Base-by-base conservation (phyloP, 306 rosid species). In the Arachis stenosperma region DNA sequence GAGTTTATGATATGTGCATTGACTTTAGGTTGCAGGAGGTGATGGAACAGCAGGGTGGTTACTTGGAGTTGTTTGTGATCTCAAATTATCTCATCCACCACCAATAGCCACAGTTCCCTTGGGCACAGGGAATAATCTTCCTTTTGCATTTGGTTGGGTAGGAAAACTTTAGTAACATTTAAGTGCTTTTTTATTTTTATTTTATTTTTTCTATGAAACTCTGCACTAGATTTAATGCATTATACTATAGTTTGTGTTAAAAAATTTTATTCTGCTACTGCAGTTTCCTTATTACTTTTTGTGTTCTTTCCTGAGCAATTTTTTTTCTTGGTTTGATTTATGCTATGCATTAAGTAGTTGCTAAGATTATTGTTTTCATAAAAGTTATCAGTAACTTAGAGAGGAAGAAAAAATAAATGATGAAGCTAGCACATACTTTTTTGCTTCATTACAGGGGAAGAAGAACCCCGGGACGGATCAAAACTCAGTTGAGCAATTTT, bases 21-120 rank as follows among this genome's bases (percentile, higher is more conserved):
- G 69, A 44, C 52, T 76, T 72, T 71, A 94, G 99, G 99, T 86
- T 88, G 99, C 99, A 67, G 97, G 97, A 60, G 99, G 99, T 2
- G 97, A 94, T 84, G 99, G 99, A 87, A 94, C 99, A 30, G 97
- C 99, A 56, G 96, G 97, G 7, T 94, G 99, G 99, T 91, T 94
- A 64, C 99, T 94, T 80, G 97, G 99, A 72, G 97, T 91, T 81
- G 95, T 94, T 84, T 89, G 92, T 79, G 99, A 94, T 80, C 93
- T 94, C 65, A 89, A 82, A 82, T 81, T 91, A 64, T 86, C 99
- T 78, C 93, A 81, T 83, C 78, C 96, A 11, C 99, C 97, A 0
- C 89, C 97, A 41, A 81, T 94, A 60, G 99, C 95, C 11, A 91
- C 99, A 1, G 85, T 94, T 57, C 99, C 99, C 12, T 78, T 94